Evolutionary conservation across 768 basidiomycete genomes (phyloP).

Genomic region (Suillus tomentosus): DNA sequence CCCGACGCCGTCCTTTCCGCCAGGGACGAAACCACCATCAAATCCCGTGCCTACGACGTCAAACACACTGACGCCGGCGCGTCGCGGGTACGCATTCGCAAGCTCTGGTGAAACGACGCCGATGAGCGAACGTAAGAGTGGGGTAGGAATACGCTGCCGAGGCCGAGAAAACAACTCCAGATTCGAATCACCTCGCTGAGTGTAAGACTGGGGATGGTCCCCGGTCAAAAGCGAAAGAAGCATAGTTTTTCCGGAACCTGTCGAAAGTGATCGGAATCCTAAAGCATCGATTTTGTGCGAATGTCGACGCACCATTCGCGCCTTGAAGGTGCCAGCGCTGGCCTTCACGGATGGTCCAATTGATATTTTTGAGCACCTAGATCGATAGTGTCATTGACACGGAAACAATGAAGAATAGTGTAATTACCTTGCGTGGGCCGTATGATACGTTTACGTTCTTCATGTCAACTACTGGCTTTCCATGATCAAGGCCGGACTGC

Average conservation of each 20-base stretch:
- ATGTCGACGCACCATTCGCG: conserved; percentile 63
- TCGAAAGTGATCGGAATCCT: background rate
- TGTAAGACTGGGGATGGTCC: conserved; percentile 94
- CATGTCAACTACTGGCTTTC: conserved; percentile 58
- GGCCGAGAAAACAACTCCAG: conserved; percentile 63
- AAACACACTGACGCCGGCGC: conserved; percentile 65
- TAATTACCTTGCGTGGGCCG: conserved; percentile 55
- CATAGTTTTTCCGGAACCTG: conserved; percentile 95
- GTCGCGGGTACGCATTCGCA: conserved; percentile 85
- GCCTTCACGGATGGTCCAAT: conserved; percentile 81
- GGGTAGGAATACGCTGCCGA: conserved; percentile 67
- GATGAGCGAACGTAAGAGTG: conserved; percentile 62
- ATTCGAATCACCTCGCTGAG: conserved; percentile 49
- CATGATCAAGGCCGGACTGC: conserved; percentile 15
- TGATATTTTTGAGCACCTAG: conserved; percentile 74
- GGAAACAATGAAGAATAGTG: background rate
- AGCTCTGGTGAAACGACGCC: conserved; percentile 90
- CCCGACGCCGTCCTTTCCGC: conserved; percentile 46
- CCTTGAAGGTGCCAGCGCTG: conserved; percentile 92
- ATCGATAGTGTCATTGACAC: background rate
- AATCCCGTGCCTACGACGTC: conserved; percentile 89
- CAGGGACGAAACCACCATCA: conserved; percentile 75
- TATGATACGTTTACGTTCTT: conserved; percentile 73
- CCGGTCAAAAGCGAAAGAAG: conserved; percentile 88
- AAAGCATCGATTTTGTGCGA: background rate